phyloP scores from a whole-genome alignment of 257 asterid species.

The Voacanga thouarsii region DNA sequence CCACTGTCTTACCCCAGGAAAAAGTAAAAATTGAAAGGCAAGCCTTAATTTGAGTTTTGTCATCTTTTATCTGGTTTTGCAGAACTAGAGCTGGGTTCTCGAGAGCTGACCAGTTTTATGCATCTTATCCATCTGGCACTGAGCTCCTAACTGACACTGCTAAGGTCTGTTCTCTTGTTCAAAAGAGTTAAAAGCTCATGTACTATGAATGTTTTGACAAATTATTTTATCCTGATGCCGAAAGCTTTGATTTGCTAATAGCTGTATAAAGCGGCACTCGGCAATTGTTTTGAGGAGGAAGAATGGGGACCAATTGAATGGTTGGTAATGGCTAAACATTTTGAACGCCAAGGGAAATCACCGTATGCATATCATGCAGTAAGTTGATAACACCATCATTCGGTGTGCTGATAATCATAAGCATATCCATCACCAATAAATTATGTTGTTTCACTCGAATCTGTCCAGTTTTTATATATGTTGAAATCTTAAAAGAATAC shows the following conservation, averaged over 20 bases:
- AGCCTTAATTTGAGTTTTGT: constrained; percentile 11
- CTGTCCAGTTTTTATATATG: not conserved
- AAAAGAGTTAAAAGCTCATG: constrained; percentile 1
- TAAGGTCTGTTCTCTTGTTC: constrained; percentile 43
- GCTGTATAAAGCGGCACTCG: constrained; percentile 84
- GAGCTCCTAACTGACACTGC: constrained; percentile 81
- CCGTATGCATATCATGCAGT: constrained; percentile 96
- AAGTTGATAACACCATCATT: constrained; percentile 38
- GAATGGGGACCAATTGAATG: constrained; percentile 98
- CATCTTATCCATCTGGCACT: constrained; percentile 94
- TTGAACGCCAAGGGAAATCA: constrained; percentile 90
- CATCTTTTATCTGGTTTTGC: constrained; percentile 21
- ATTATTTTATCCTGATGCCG: not conserved
- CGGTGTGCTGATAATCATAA: not conserved
- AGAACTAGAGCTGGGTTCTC: constrained; percentile 95
- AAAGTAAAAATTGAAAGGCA: not conserved
- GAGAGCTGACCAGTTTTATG: constrained; percentile 90
- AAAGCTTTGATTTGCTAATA: constrained; percentile 19
- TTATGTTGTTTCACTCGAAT: not conserved
- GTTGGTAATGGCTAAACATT: constrained; percentile 86
- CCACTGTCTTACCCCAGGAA: not conserved
- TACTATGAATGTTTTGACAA: not conserved
- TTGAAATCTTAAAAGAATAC: not conserved
- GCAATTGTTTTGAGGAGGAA: constrained; percentile 75
- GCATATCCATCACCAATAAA: not conserved